Evolutionary conservation across 2,329 filamentous ascomycete genomes (phyloP).

Genomic region (Bipolaris sorokiniana): DNA sequence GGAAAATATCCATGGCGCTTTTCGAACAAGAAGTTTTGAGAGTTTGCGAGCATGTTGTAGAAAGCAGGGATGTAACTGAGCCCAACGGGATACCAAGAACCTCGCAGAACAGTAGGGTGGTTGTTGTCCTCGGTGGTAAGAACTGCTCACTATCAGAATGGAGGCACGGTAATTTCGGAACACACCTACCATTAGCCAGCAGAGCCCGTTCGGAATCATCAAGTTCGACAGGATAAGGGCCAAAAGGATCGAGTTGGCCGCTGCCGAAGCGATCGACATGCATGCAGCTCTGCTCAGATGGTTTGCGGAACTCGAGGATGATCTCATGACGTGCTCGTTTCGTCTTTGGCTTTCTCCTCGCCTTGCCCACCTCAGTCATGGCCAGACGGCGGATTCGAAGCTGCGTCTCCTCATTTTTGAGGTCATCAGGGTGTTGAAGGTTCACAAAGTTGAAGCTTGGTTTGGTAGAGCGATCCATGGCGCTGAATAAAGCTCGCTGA

Average conservation of each 20-base stretch:
- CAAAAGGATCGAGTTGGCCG: constrained; percentile 34
- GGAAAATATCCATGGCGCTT: constrained; percentile 27
- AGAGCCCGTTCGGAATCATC: constrained; percentile 31
- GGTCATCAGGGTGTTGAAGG: constrained; percentile 39
- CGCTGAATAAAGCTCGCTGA: not conserved
- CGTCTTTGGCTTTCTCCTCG: constrained; percentile 36
- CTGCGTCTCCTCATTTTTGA: constrained; percentile 41
- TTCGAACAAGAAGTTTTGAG: constrained; percentile 35
- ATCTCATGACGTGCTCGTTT: constrained; percentile 35
- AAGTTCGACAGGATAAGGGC: constrained; percentile 34
- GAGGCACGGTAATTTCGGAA: not conserved
- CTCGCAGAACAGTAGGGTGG: constrained; percentile 33
- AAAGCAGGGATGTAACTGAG: constrained; percentile 31
- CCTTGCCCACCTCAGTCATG: constrained; percentile 42
- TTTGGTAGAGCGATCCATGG: constrained; percentile 35
- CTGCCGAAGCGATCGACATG: constrained; percentile 29
- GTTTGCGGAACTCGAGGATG: constrained; percentile 33
- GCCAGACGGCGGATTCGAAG: constrained; percentile 42
- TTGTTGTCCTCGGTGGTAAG: constrained; percentile 26
- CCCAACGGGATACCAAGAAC: constrained; percentile 37
- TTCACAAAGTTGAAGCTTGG: constrained; percentile 42
- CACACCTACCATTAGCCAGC: constrained; percentile 33
- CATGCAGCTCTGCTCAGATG: constrained; percentile 9
- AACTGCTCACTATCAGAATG: constrained; percentile 30
- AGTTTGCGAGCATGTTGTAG: constrained; percentile 36